phyloP scores from a whole-genome alignment of 202 grass and related monocot genomes.

The Cymbopogon flexuosus region DNA sequence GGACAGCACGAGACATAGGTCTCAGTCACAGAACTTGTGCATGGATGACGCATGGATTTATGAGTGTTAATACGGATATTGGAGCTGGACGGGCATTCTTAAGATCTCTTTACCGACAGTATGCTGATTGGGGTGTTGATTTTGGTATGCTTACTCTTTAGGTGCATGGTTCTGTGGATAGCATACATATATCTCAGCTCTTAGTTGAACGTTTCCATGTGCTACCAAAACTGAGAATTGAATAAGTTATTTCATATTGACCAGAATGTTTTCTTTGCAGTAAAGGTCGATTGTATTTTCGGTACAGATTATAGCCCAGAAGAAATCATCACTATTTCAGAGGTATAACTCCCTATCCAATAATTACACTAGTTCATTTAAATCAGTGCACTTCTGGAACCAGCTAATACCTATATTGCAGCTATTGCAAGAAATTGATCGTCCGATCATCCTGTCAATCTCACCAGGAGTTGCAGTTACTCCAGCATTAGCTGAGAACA shows the following conservation, averaged over 20 bases:
- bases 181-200: not conserved
- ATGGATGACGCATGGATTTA: slow-evolving; percentile 87
- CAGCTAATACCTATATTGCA: slow-evolving; percentile 30
- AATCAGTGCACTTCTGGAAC: slow-evolving; percentile 8
- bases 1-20: slow-evolving; percentile 71
- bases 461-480: slow-evolving; percentile 71
- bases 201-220: not conserved
- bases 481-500: slow-evolving; percentile 54
- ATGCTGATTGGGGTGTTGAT: slow-evolving; percentile 87
- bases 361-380: not conserved
- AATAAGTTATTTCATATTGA: not conserved
- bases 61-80: slow-evolving; percentile 78
- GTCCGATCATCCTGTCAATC: slow-evolving; percentile 64
- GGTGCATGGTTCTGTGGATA: not conserved
- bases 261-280: slow-evolving; percentile 40
- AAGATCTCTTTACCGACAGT: slow-evolving; percentile 76
- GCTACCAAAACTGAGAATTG: not conserved
- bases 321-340: slow-evolving; percentile 69
- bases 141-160: slow-evolving; percentile 57
- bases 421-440: slow-evolving; percentile 66
- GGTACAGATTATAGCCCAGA: slow-evolving; percentile 71
- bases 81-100: slow-evolving; percentile 78
- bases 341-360: slow-evolving; percentile 45
- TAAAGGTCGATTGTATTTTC: slow-evolving; percentile 93
- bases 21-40: slow-evolving; percentile 60